phyloP scores from a whole-genome alignment of 1,284 basidiomycete species.

The Cystobasidiaceae sp. region DNA sequence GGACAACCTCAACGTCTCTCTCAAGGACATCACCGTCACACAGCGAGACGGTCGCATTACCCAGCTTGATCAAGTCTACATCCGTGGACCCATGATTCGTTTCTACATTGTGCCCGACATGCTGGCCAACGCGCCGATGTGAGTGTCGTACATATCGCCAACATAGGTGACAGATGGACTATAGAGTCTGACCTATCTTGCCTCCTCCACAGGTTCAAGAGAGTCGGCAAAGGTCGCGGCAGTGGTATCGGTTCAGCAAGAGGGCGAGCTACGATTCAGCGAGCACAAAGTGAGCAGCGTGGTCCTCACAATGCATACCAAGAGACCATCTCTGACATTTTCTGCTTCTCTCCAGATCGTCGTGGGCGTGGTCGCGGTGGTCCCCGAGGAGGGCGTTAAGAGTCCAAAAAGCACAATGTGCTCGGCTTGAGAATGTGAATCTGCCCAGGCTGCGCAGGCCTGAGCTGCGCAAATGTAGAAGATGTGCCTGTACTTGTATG shows the following conservation, averaged over 20 bases:
- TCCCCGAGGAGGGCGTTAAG: not conserved
- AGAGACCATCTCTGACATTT: no score
- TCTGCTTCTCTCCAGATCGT: slow-evolving; percentile 4
- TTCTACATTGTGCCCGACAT: slow-evolving; percentile 99
- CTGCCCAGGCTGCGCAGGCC: no score
- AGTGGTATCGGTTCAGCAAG: slow-evolving; percentile 97
- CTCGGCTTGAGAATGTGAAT: no score
- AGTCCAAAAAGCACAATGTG: no score
- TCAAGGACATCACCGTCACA: slow-evolving; percentile 96
- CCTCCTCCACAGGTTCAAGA: slow-evolving; percentile 76
- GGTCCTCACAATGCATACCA: no score
- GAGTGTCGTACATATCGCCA: no score
- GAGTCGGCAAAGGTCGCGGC: slow-evolving; percentile 93
- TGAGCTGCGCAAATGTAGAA: no score
- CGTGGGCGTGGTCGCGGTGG: slow-evolving; percentile 18
- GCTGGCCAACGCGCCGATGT: slow-evolving; percentile 99
- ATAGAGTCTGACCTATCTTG: no score
- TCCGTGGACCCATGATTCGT: slow-evolving; percentile 92
- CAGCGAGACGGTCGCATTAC: slow-evolving; percentile 96
- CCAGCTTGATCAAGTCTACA: slow-evolving; percentile 97
- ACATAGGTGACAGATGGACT: no score
- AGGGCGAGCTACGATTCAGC: slow-evolving; percentile 93
- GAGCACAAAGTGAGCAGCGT: slow-evolving; percentile 51
- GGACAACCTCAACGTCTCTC: slow-evolving; percentile 94
- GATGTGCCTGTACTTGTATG: no score